Conservation (phyloP, 2,329 filamentous ascomycete species). For the Xylariaceae sp. region DNA sequence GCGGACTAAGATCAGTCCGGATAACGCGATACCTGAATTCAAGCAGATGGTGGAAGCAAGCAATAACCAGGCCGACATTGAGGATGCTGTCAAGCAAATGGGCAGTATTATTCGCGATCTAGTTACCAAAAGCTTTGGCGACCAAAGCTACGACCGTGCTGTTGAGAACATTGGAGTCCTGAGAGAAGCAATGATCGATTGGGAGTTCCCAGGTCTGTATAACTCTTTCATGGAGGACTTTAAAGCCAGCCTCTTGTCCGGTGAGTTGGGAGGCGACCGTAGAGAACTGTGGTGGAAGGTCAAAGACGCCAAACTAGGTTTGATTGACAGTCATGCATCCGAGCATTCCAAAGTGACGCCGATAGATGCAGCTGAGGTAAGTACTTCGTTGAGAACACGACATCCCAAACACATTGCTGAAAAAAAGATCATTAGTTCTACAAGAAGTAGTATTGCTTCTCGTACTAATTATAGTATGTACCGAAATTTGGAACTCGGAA, state of each 20-base stretch:
- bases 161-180: slow-evolving; percentile 79
- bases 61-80: slow-evolving; percentile 65
- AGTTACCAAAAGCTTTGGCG: slow-evolving; percentile 75
- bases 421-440: slow-evolving; percentile 33
- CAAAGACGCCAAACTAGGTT: slow-evolving; percentile 68
- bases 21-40: slow-evolving; percentile 90
- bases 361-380: slow-evolving; percentile 71
- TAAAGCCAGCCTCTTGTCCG: slow-evolving; percentile 73
- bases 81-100: slow-evolving; percentile 77
- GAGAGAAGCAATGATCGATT: slow-evolving; percentile 74
- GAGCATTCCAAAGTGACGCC: slow-evolving; percentile 70
- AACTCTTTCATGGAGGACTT: slow-evolving; percentile 75
- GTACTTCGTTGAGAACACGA: slow-evolving; percentile 7
- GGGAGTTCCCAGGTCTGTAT: slow-evolving; percentile 78
- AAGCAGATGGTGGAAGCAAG: slow-evolving; percentile 74
- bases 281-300: slow-evolving; percentile 84
- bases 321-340: slow-evolving; percentile 70
- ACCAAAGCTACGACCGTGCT: slow-evolving; percentile 74
- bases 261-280: slow-evolving; percentile 76
- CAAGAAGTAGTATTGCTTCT: slow-evolving; percentile 22
- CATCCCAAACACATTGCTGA: slow-evolving; percentile 17
- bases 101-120: slow-evolving; percentile 70
- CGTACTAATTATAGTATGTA: slow-evolving; percentile 7
- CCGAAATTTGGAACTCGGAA: not conserved
- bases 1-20: slow-evolving; percentile 52